These are phyloP conservation scores for Echinosophora koreensis DNA, from an alignment of 306 rosid genomes.

Conservation along the genomic window DNA sequence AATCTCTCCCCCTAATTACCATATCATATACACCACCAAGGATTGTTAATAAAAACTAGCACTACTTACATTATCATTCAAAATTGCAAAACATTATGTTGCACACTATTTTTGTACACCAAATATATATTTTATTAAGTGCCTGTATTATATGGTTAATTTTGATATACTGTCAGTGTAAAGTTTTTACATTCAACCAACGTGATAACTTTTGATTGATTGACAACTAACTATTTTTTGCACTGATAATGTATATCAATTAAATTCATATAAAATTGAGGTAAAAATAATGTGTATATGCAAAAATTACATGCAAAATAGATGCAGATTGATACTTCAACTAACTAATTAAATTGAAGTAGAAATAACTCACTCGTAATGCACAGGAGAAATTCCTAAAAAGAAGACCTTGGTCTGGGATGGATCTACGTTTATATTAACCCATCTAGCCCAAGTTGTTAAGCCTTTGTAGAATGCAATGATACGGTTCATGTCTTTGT, in stretches of 20 bases:
- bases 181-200: no score
- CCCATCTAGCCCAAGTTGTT: constrained; percentile 96
- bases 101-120: no score
- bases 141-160: no score
- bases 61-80: neutral
- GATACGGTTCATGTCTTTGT: constrained; percentile 88
- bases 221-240: no score
- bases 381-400: constrained; percentile 91
- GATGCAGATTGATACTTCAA: neutral
- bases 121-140: no score
- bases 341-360: neutral
- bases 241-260: no score
- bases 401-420: constrained; percentile 89
- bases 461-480: constrained; percentile 84
- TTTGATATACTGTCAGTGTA: no score
- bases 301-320: neutral
- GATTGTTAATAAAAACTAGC: neutral
- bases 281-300: neutral
- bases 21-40: constrained; percentile 17
- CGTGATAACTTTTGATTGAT: no score
- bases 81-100: no score
- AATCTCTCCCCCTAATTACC: constrained; percentile 77
- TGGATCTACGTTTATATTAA: constrained; percentile 74
- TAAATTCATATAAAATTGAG: no score
- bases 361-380: constrained; percentile 72